Base-by-base conservation (phyloP, 78 protist genomes). In the Isochrysis galbana region DNA sequence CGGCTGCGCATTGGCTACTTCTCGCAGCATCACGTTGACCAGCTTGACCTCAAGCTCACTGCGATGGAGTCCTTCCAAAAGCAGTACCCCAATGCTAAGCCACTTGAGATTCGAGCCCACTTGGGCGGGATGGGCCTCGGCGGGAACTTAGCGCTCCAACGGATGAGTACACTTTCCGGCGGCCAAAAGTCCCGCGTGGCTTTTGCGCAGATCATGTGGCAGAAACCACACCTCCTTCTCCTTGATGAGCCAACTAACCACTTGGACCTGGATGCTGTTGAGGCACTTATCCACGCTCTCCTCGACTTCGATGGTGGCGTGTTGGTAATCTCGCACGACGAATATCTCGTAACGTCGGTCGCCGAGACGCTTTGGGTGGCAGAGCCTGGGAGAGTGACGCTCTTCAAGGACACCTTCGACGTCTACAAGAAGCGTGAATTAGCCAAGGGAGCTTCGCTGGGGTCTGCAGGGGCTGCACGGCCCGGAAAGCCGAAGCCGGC, bases 231-330 rank as follows among this genome's bases (percentile, higher is more conserved):
- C 61, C 82, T 98, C 38, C 94, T 98, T 32, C 82, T 98, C 51
- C 95, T 98, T 22, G 99, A 98, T 89, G 99, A 98, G 91, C 99
- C 99, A 48, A 97, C 98, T 25, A 98, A 98, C 95, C 98, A 97
- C 87, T 93, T 98, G 51, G 99, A 98, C 89, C 93, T 97, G 72
- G 95, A 96, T 87, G 98, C 98, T 2, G 93, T 94, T 51, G 97
- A 96, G 45, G 98, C 98, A n/a, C 77, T 96, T 7, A 94, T 91
- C 42, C 25, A 91, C 72, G 94, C 94, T 34, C 83, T 92, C 48
- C 10, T 25, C 39, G 36, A 44, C 34, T 92, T 11, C 55, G 25
- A 88, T 36, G 84, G 94, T 38, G 87, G 48, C 51, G 23, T 78
- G 54, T 48, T 78, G 22, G 45, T 78, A 29, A 19, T 41, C 34